Conservation (phyloP, 2,329 filamentous ascomycete species). For the Diaporthe amygdali region DNA sequence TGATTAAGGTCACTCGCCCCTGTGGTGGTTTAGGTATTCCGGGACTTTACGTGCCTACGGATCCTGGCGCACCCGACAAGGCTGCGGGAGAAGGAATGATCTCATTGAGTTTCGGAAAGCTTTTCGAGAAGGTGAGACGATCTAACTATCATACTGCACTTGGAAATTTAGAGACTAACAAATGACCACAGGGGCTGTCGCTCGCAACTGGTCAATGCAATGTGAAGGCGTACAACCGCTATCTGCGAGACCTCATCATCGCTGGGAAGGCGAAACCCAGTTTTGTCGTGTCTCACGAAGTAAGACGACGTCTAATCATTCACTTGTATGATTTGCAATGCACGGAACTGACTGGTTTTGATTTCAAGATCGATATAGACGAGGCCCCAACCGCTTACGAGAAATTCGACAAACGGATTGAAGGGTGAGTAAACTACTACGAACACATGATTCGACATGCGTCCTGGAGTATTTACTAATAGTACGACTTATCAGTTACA, state of each 20-base stretch:
- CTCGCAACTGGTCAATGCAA: conserved; percentile 71
- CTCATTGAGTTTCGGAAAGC: conserved; percentile 67
- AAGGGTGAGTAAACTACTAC: conserved; percentile 49
- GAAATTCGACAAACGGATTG: conserved; percentile 69
- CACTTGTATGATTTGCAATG: not conserved
- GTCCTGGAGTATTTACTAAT: not conserved
- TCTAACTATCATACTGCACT: not conserved
- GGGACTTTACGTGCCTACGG: conserved; percentile 54
- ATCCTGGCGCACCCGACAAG: conserved; percentile 67
- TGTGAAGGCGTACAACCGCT: conserved; percentile 71
- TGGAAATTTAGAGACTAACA: not conserved
- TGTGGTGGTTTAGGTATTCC: conserved; percentile 68
- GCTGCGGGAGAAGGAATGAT: conserved; percentile 68
- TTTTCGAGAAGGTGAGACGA: conserved; percentile 66
- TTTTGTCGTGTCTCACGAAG: conserved; percentile 69
- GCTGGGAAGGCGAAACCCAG: conserved; percentile 68
- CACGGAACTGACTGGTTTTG: not conserved
- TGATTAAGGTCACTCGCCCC: conserved; percentile 66
- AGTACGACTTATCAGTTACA: conserved; percentile 40
- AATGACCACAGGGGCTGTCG: conserved; percentile 53
- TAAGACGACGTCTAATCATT: not conserved
- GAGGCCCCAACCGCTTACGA: conserved; percentile 66
- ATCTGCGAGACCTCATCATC: conserved; percentile 69
- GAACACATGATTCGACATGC: rapidly evolving
- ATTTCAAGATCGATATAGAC: conserved; percentile 55